Evolutionary conservation across 2,329 filamentous ascomycete species (phyloP), one percentile per base, ranked within the genome.

Genomic region (Epichloe aotearoae): DNA sequence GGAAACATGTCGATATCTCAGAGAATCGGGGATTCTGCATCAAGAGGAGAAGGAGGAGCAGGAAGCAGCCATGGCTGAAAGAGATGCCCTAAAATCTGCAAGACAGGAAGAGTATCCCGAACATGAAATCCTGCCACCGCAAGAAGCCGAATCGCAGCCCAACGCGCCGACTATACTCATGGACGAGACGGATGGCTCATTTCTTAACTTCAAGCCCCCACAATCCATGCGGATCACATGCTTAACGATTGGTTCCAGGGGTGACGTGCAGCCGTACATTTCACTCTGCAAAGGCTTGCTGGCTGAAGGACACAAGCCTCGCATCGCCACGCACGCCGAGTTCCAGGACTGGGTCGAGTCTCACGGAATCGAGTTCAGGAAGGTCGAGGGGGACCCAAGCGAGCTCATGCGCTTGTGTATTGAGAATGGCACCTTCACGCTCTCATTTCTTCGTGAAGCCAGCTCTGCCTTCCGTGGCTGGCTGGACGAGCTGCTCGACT

Each of bases 221-320:
- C 76, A 87, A 58, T 74, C 90, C 2, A 72, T 98, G 63, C 83
- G 76, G 19, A 86, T 98, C 53, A 95, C 91, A 1, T 98, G 93
- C 63, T 72, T 98, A 38, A 98, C 93, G 0, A 98, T 98, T 55
- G 93, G 93, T 15, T 96, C 91, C 12, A 79, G 93, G 53, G 93
- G 93, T 23, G 93, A 98, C 63, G 91, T 98, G 4, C 93, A 98
- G 64, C 93, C 93, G 1, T 98, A 97, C 64, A 97, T 98, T 64
- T 89, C 93, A 0, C 73, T 98, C 1, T 96, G 93, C 70, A 96
- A 95, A 63, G 88, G 87, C 0, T 72, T 98, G 2, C 67, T 94
- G 41, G 86, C 84, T 0, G 90, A 98, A 58, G 93, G 93, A 0
- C 93, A 98, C 66, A 80, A 77, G 54, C 79, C 86, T 15, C 83